Percentiles rank a stretch among this genome's conserved stretches.
Conservation (phyloP, 352 stramenopile genomes). For the Globisporangium alternatum region DNA sequence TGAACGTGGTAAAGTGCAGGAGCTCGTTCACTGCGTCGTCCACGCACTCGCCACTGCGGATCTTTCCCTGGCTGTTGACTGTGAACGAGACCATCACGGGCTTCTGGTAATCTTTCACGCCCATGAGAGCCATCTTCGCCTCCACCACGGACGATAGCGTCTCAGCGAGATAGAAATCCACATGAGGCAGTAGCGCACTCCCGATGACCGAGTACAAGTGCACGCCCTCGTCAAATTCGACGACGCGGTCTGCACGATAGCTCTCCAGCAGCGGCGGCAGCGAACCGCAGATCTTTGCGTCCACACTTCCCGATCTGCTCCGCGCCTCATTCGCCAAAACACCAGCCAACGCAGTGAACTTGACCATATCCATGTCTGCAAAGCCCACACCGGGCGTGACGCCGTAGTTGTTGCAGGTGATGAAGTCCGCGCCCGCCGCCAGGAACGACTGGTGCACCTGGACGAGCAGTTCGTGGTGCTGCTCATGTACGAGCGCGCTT, state of each 20-base stretch:
- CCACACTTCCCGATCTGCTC: conserved; percentile 11
- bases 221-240: conserved; percentile 64
- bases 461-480: conserved; percentile 69
- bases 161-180: conserved; percentile 85
- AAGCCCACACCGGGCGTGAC: conserved; percentile 88
- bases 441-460: conserved; percentile 86
- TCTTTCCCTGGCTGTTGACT: conserved; percentile 49
- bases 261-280: conserved; percentile 86
- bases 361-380: conserved; percentile 54
- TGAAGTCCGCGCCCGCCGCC: conserved; percentile 61
- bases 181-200: conserved; percentile 52
- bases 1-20: conserved; percentile 28
- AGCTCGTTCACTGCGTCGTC: conserved; percentile 37
- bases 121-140: conserved; percentile 76
- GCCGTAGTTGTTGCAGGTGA: conserved; percentile 92
- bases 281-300: conserved; percentile 69
- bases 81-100: conserved; percentile 86
- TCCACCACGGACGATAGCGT: conserved; percentile 88
- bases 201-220: conserved; percentile 67
- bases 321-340: conserved; percentile 52
- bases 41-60: conserved; percentile 75
- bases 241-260: conserved; percentile 84
- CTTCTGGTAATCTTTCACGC: conserved; percentile 37
- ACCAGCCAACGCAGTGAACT: conserved; percentile 46
- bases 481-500: conserved; percentile 61